Evolutionary conservation across 371 early-diverging fungal species (phyloP).

Genomic region (Mortierella sp.): DNA sequence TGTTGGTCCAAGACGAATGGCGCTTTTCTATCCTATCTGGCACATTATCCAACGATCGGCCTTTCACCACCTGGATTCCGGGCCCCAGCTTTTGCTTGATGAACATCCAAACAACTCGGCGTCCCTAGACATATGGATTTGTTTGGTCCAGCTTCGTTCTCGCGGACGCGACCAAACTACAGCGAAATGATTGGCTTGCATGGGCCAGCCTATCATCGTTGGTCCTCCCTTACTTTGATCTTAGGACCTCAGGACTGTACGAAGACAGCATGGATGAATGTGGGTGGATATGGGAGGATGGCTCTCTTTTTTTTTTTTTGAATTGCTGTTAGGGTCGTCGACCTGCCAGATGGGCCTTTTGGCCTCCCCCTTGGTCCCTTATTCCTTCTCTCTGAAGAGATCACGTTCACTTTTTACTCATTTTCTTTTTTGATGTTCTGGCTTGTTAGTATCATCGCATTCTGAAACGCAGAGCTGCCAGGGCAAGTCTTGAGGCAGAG

Average conservation of each 20-base stretch:
- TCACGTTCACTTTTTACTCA: neutral
- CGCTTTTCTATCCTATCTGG: too few relatives aligned
- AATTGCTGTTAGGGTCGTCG: too few relatives aligned
- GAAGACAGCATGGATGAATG: too few relatives aligned
- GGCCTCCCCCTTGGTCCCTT: neutral
- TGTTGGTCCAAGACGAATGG: too few relatives aligned
- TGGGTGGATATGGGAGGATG: too few relatives aligned
- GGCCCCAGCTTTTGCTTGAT: neutral
- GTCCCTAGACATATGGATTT: conserved; percentile 6
- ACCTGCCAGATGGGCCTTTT: neutral
- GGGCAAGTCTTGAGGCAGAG: conserved; percentile 69
- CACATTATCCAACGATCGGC: too few relatives aligned
- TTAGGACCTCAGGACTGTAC: too few relatives aligned
- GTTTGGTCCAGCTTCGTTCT: conserved; percentile 31
- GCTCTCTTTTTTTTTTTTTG: too few relatives aligned
- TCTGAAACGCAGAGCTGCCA: conserved; percentile 80
- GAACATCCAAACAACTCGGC: neutral
- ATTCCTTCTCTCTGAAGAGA: neutral
- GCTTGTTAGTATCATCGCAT: conserved; percentile 77
- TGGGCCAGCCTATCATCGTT: conserved; percentile 40
- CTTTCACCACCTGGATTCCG: too few relatives aligned
- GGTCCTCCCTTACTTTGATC: neutral
- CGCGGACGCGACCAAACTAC: conserved; percentile 38
- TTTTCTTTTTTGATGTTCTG: neutral
- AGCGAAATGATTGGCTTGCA: conserved; percentile 41